Evolutionary conservation across 1,284 basidiomycete genomes (phyloP), one percentile per base, ranked within the genome.

Genomic region (Bothia castanella): DNA sequence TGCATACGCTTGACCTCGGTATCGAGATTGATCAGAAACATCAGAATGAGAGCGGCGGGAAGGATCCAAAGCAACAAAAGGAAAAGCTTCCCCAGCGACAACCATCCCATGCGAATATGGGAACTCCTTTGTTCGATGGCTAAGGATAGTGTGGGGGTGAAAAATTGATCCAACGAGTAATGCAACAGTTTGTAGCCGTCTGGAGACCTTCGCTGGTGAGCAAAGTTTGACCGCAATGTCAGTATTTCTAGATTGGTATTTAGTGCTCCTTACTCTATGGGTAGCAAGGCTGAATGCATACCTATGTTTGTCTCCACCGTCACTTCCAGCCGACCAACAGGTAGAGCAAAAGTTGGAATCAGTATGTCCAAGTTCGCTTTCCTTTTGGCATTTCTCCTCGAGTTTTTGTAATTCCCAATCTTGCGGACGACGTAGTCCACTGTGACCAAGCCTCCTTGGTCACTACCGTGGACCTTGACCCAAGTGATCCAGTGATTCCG

Each of bases 291-390:
- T 23, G 21, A 38, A 36, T 1, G 7, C 53, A 39, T 63, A 85
- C 85, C 83, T 59, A 72, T 61, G 53, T 72, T 65, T 27, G 65
- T 62, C 47, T 81, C 79, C 39, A 90, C 63, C 31, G 72, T 72
- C 5, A 87, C 82, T 58, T 85, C 80, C 52, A 88, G 68, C 58
- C 75, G 73, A 30, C 82, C 82, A 40, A 90, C 72, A 12, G 84
- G 79, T 20, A 87, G 65, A 7, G 78, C 67, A 61, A 90, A 90
- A 16, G 79, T 79, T 5, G 87, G 87, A 40, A 90, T 63, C 42
- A 87, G 68, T 19, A 88, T 65, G 54, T 78, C 67, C 30, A 84
- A 51, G 6, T 60, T 58, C 12, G 65, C 60, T 31, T 56, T 65
- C 39, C 59, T 58, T 57, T 62, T 70, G 43, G 54, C 60, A 45